Evolutionary conservation across 352 stramenopile genomes (phyloP).

Genomic region (Albugo candida): DNA sequence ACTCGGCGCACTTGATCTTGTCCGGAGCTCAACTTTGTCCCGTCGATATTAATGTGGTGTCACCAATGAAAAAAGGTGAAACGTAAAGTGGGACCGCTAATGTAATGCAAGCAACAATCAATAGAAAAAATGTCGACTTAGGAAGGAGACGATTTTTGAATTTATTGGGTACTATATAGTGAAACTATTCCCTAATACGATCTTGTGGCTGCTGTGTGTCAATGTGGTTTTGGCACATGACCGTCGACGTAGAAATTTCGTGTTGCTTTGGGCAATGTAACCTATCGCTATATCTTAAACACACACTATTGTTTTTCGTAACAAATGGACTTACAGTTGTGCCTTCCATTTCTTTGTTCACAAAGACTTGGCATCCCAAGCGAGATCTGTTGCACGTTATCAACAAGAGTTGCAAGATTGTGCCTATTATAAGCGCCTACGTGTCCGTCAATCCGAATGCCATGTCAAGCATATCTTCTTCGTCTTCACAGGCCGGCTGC

Average conservation of each 20-base stretch:
- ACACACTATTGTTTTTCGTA: background rate
- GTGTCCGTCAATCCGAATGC: conserved; percentile 95
- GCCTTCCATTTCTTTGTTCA: conserved; percentile 82
- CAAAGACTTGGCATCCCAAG: conserved; percentile 80
- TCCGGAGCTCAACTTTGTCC: too few species aligned
- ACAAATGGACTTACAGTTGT: conserved; percentile 14
- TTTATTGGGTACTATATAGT: too few species aligned
- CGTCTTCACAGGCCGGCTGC: conserved; percentile 85
- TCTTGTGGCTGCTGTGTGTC: conserved; percentile 5
- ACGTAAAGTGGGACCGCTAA: too few species aligned
- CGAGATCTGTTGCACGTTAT: conserved; percentile 32
- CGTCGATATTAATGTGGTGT: too few species aligned
- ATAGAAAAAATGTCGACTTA: too few species aligned
- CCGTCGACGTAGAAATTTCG: conserved; percentile 99
- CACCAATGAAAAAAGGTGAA: too few species aligned
- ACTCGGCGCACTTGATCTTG: conserved; percentile 8
- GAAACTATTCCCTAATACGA: background rate
- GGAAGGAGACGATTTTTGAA: too few species aligned
- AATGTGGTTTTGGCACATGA: conserved; percentile 93
- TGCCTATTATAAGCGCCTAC: conserved; percentile 12
- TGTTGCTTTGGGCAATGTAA: conserved; percentile 89
- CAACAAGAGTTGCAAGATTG: background rate
- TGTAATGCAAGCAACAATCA: too few species aligned
- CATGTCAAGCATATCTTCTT: conserved; percentile 99
- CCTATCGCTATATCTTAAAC: conserved; percentile 22